Conservation (phyloP, 2,329 filamentous ascomycete genomes). For the Pseudocercospora fuligena region DNA sequence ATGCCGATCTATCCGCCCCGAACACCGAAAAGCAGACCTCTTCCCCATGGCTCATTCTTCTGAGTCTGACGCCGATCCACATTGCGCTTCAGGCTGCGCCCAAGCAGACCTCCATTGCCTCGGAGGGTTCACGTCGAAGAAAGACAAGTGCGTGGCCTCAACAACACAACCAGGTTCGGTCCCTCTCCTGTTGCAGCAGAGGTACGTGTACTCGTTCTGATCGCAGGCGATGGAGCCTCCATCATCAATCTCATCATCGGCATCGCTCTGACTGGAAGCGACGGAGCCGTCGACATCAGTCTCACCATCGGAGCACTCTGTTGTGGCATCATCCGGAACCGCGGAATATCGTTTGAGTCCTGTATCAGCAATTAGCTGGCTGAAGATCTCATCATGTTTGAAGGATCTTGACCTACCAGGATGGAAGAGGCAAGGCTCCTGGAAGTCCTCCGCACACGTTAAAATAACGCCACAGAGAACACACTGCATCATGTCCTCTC, state of each 20-base stretch:
- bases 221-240: not conserved
- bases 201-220: not conserved
- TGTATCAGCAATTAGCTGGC: not conserved
- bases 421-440: constrained; percentile 2
- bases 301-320: not conserved
- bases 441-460: not conserved
- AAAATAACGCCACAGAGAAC: not conserved
- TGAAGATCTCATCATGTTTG: not conserved
- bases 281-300: not conserved
- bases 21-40: not conserved
- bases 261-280: no score
- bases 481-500: not conserved
- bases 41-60: not conserved
- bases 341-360: not conserved
- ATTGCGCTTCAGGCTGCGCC: not conserved
- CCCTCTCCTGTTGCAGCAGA: not conserved
- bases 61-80: not conserved
- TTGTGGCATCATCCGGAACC: not conserved
- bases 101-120: not conserved
- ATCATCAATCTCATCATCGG: not conserved
- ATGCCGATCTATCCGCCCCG: not conserved
- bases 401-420: not conserved
- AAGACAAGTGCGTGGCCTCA: not conserved
- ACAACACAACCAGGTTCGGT: not conserved
- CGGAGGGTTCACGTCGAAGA: not conserved